These are phyloP conservation scores for Pneumocystis wakefieldiae DNA, from an alignment of 1,139 yeast species.

Conservation along the genomic window DNA sequence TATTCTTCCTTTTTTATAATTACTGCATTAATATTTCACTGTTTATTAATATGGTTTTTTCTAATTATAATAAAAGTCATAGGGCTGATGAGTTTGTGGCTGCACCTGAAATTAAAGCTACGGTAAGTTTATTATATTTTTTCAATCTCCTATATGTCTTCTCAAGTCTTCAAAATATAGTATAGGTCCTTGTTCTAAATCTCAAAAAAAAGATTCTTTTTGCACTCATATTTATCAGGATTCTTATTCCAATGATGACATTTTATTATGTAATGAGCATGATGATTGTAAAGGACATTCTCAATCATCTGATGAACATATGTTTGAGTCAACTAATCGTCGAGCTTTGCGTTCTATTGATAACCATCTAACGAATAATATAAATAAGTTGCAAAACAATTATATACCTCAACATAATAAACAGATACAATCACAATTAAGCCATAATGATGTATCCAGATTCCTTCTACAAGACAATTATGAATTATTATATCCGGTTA, in stretches of 20 bases:
- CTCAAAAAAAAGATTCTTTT: background rate
- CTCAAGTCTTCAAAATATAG: background rate
- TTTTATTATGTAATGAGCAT: background rate
- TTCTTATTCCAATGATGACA: background rate
- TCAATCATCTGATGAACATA: background rate
- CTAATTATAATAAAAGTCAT: background rate
- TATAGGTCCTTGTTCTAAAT: background rate
- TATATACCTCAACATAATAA: background rate
- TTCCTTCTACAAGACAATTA: background rate
- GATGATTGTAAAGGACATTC: background rate
- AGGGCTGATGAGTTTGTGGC: background rate
- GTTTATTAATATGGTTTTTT: background rate
- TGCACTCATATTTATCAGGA: background rate
- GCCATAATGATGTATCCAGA: background rate
- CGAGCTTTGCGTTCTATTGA: background rate
- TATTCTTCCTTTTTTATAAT: background rate
- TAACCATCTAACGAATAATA: background rate
- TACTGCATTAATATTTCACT: background rate
- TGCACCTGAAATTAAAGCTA: background rate
- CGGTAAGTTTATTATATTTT: background rate
- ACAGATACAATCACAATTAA: background rate
- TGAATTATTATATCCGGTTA: background rate
- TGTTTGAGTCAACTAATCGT: background rate
- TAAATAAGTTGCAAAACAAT: background rate
- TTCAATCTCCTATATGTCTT: background rate